Evolutionary conservation across 306 rosid genomes (phyloP), one percentile per base, ranked within the genome.

Genomic region (Acacia melanoxylon): DNA sequence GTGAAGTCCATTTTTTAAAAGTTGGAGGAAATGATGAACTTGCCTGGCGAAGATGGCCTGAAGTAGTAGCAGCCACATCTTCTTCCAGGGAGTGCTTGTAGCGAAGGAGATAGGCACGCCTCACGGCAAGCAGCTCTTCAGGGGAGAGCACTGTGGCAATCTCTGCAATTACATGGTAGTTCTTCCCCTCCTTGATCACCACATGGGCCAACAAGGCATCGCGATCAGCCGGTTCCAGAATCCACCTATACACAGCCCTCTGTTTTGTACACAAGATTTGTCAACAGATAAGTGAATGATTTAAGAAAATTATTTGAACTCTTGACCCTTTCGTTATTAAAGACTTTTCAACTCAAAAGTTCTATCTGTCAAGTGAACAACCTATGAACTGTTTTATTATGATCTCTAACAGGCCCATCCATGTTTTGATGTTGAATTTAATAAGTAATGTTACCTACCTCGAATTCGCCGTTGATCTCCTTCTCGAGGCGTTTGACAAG

Each of bases 401-500:
- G 40, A 62, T 62, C 40, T 62, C 68, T 27, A 3, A 59, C 33
- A 24, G 17, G 9, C 27, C 27, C 40, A 20, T 31, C 65, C 65
- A 58, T 22, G 68, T 6, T 37, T 27, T 62, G 68, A 62, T 78
- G 24, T 25, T n/a, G 0, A 40, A 63, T 19, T 70, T 16, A 15
- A 31, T 35, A 58, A 59, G 40, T 40, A 76, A 69, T 70, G n/a
- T 66, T 49, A 91, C 98, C 97, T 49, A 91, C 98, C 97, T 95
- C 98, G 42, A 95, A 82, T 78, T 91, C 93, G 5, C 98, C 98
- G 7, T 89, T 51, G 44, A 95, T 90, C 88, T 95, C 98, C 5
- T 94, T 89, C 67, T 95, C 98, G 25, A 95, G 93, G 72, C 98
- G 98, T 80, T 88, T 93, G 87, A 95, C 19, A 56, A 95, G 98